These are phyloP conservation scores for Sporothrix sp. DNA, from an alignment of 2,329 filamentous ascomycete species.

Conservation along the genomic window DNA sequence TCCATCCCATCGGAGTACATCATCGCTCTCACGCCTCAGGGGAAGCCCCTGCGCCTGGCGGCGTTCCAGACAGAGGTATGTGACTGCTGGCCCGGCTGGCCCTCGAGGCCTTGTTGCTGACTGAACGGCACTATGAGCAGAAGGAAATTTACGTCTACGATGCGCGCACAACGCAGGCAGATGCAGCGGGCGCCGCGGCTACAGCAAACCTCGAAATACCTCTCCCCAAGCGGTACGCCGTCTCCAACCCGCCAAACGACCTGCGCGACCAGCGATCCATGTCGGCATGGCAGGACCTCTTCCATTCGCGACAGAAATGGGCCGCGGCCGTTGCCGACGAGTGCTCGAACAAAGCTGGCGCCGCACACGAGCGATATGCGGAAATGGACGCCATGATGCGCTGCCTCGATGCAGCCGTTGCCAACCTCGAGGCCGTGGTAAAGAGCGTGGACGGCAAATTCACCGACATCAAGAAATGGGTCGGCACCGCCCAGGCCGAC, in stretches of 20 bases:
- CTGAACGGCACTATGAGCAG: conserved; percentile 22
- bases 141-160: conserved; percentile 91
- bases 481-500: conserved; percentile 55
- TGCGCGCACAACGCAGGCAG: conserved; percentile 58
- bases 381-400: conserved; percentile 70
- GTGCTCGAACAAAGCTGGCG: conserved; percentile 54
- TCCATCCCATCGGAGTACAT: conserved; percentile 68
- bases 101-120: neutral
- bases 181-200: conserved; percentile 35
- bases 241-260: conserved; percentile 67
- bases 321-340: conserved; percentile 59
- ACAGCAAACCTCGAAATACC: conserved; percentile 38
- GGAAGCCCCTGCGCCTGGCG: conserved; percentile 74
- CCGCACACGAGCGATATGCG: conserved; percentile 54
- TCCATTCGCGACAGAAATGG: conserved; percentile 73
- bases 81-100: conserved; percentile 12
- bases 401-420: conserved; percentile 74
- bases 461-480: conserved; percentile 61
- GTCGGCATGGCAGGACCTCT: conserved; percentile 80
- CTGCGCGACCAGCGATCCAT: conserved; percentile 72
- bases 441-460: conserved; percentile 63
- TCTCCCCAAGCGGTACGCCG: conserved; percentile 43
- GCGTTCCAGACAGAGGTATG: conserved; percentile 69
- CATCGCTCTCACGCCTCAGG: conserved; percentile 76
- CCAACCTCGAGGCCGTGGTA: conserved; percentile 71